Base-by-base conservation (phyloP, 495 filamentous ascomycete species). In the Penicillium pulvis region DNA sequence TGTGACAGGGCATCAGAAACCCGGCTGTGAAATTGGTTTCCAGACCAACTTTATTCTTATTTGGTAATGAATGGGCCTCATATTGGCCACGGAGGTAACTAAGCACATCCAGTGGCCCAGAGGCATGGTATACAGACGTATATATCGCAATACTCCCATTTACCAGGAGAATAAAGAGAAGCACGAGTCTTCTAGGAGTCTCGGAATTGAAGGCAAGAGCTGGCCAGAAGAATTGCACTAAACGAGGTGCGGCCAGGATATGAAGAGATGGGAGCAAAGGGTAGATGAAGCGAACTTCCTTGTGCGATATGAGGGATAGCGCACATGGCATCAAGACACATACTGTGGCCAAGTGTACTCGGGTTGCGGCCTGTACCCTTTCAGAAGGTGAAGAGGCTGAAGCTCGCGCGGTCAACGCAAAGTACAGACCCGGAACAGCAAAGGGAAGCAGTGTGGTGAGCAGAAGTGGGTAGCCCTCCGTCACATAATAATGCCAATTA, bases 1-100 rank as follows among this genome's bases (percentile, higher is more conserved):
- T 90, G 78, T 98, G 95, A 74, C 94, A 98, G 16, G 95, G 94
- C 81, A 94, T 96, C n/a, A 98, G 81, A 74, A 98, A 97, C 5
- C 87, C 90, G 7, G 85, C 88, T 39, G 90, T 91, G 30, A 88
- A 85, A 31, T 67, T 69, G 1, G 59, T 19, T 8, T 49, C 28
- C 7, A 12, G 33, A 14, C 33, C 33, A 14, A 36, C 2, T 36
- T 12, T 4, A 4, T 36, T 36, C 36, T 23, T 20, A 20, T 23
- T 36, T 44, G 46, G 19, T 10, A 24, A 46, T 16, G 41, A 52
- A 28, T 30, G 28, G 3, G 44, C 11, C 14, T 90, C 82, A 61
- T 90, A 89, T 62, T 91, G 85, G 16, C 77, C 60, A 24, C 93
- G 87, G 30, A 98, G 83, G 68, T 89, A 93, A 41, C 80, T 70